Base-by-base conservation (phyloP, 371 early-diverging fungal species). In the Smittium culicis region DNA sequence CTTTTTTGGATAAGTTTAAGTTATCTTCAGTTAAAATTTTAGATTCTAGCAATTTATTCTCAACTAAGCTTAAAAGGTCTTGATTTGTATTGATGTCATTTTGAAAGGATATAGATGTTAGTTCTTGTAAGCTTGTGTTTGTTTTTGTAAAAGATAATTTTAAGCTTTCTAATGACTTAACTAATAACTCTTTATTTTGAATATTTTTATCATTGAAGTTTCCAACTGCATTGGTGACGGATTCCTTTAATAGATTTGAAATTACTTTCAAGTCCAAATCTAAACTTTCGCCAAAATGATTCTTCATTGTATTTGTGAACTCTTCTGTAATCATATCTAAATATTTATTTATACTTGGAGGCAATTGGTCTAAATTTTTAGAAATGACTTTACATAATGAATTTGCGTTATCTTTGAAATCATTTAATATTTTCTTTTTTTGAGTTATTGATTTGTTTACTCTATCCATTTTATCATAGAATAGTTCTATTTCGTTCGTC, bases 391-490 rank as follows among this genome's bases (percentile, higher is more conserved):
- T 60, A 34, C 60, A 33, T 20, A 60, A 33, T 11, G 30, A 34
- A 20, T 20, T 34, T 11, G 34, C 34, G 11, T 60, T 60, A 34
- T 11, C 60, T 34, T 60, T 34, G 20, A 60, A 60, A 31, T 60
- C 60, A 20, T 11, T 11, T 11, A 60, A 20, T 20, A 33, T 5
- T 34, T 60, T 34, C 20, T 20, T 30, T 33, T 60, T 60, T 60
- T 60, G 60, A 11, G 30, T 11, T 60, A 20, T 34, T 11, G 30
- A 34, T 33, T 33, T 30, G 34, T 34, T 20, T 11, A 60, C 60
- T 34, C 60, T 60, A 20, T 60, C 60, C 32, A 60, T 34, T 34
- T 60, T 60, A 20, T 60, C 60, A 20, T 60, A 60, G 20, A 60
- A 34, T 20, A 31, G 5, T 20, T 30, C 30, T 11, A 33, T 60